Evolutionary conservation across 2,329 filamentous ascomycete genomes (phyloP).

Genomic region (Fusarium oxysporum): DNA sequence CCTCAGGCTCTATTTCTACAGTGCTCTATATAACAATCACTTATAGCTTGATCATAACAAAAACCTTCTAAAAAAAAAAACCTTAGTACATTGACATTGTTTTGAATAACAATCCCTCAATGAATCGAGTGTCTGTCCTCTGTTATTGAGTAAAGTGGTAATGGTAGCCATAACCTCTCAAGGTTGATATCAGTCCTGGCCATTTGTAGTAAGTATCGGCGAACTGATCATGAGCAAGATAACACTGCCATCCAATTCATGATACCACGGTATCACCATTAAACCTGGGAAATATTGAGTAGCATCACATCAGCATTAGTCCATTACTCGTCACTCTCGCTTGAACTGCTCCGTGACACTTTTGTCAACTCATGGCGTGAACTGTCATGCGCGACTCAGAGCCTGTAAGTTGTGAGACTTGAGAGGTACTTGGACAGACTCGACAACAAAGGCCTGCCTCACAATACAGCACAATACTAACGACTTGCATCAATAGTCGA

Average conservation of each 20-base stretch:
- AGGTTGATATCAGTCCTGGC: not conserved
- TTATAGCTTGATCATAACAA: not conserved
- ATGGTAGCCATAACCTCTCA: not conserved
- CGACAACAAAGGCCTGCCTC: conserved; percentile 2
- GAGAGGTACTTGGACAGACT: conserved; percentile 14
- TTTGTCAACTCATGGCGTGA: conserved; percentile 9
- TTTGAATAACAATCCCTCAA: not conserved
- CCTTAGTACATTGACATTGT: not conserved
- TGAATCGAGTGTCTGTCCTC: not conserved
- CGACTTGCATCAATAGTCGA: conserved; percentile 35
- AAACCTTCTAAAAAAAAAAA: not conserved
- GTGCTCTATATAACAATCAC: not conserved
- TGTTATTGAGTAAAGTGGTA: not conserved
- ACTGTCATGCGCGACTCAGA: conserved; percentile 13
- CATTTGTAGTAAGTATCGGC: not conserved
- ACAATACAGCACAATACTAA: conserved; percentile 14
- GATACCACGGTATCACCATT: conserved; percentile 5
- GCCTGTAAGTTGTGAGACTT: conserved; percentile 15
- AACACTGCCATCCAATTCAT: not conserved
- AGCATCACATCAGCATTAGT: conserved; percentile 30
- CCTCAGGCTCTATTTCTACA: not conserved
- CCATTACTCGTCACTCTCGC: conserved; percentile 17
- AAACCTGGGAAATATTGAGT: not conserved
- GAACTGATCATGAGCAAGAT: not conserved
- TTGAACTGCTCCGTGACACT: conserved; percentile 12